A percentile compares a stretch with the other conserved stretches of the same genome.
These are phyloP conservation scores for Nannochloris sp. DNA, from an alignment of 139 green algal genomes.

Conservation along the genomic window DNA sequence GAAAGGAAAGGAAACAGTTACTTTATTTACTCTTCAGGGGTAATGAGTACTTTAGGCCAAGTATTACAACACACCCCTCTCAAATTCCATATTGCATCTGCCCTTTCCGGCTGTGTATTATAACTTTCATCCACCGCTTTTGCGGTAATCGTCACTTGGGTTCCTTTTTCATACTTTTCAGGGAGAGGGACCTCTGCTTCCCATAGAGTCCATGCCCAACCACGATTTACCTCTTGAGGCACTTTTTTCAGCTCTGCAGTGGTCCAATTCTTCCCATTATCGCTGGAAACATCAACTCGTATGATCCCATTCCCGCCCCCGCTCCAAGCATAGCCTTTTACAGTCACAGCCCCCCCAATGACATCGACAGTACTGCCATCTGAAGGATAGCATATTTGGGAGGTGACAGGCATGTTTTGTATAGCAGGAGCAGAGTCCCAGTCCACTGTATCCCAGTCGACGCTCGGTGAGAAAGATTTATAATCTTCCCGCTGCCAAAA, in stretches of 20 bases:
- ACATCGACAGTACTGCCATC: slow-evolving; percentile 20
- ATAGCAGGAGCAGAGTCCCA: slow-evolving; percentile 58
- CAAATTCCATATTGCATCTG: slow-evolving; percentile 68
- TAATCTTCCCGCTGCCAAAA: slow-evolving; percentile 87
- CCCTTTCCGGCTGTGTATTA: slow-evolving; percentile 71
- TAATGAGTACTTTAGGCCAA: slow-evolving; percentile 38
- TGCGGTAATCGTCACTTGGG: slow-evolving; percentile 38
- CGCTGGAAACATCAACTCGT: slow-evolving; percentile 72
- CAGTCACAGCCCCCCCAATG: slow-evolving; percentile 15
- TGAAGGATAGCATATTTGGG: slow-evolving; percentile 58
- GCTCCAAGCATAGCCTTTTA: slow-evolving; percentile 70
- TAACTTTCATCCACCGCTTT: slow-evolving; percentile 66
- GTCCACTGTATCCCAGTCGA: slow-evolving; percentile 80
- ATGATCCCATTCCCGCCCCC: slow-evolving; percentile 70
- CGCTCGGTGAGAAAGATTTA: slow-evolving; percentile 72
- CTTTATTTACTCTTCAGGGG: neutral
- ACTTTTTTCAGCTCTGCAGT: slow-evolving; percentile 26
- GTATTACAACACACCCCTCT: slow-evolving; percentile 74
- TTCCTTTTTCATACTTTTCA: slow-evolving; percentile 8
- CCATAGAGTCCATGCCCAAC: slow-evolving; percentile 77
- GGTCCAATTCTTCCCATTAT: slow-evolving; percentile 70
- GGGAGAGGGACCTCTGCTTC: slow-evolving; percentile 46
- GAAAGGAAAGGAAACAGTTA: neutral
- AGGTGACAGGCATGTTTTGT: slow-evolving; percentile 66
- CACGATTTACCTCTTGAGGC: slow-evolving; percentile 10